Base-by-base conservation (phyloP, 768 basidiomycete species). In the Boletus subparvulus region DNA sequence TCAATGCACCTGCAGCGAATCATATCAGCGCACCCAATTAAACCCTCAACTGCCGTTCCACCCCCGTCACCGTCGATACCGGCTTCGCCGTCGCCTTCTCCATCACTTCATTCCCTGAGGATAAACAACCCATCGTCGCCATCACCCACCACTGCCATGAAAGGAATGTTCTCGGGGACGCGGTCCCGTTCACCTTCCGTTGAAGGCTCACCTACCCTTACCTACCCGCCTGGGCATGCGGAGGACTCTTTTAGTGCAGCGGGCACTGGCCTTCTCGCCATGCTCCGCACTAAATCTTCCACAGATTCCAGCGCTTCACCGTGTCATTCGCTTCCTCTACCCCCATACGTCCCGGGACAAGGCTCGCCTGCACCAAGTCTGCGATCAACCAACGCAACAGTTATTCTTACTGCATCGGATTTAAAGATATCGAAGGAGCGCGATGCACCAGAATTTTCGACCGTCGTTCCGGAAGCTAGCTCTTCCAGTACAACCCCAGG, bases 1-100 rank as follows among this genome's bases (percentile, higher is more conserved):
- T 86, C 87, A 32, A 89, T 92, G 78, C 85, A 85, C 47, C 77
- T 83, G 33, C 87, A 89, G 62, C 84, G 81, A n/a, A 51, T 74
- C 78, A 60, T 74, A 75, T 30, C 76, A 76, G 28, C 69, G 71
- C 50, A 69, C 41, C 52, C 59, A 41, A 44, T 43, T 28, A 59
- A 62, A 50, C 35, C 53, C 21, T 61, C 54, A 24, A 43, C 49
- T 51, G 47, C 56, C 21, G 52, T 46, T 21, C 52, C 49, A 35
- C 42, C 52, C 54, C 46, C 62, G 45, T 44, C 56, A 9, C 67
- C 62, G n/a, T 37, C 58, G 12, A 48, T 49, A 16, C 58, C 73
- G 13, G 59, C 68, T 39, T 65, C 70, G 2, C 63, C 68, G 24
- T 67, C 74, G 39, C 69, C 50, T 62, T 62, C 54, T 65, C 72